Conservation (phyloP, 805 yeast species). For the Candida ulmi region DNA sequence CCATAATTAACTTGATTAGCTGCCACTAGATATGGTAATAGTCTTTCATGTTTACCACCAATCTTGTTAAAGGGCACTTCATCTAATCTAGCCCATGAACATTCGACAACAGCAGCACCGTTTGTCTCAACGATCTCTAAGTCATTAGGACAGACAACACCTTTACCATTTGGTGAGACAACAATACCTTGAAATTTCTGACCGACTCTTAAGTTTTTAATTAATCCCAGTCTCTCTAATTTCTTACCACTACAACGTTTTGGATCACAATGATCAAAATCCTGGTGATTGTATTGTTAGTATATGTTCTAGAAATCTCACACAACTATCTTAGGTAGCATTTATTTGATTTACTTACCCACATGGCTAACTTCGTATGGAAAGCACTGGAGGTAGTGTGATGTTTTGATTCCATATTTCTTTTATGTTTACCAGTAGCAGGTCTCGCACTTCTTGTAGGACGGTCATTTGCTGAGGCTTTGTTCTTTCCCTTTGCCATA, state of each 20-base stretch:
- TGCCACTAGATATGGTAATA: conserved; percentile 88
- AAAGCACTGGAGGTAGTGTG: conserved; percentile 33
- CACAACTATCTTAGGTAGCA: not conserved
- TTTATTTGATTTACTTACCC: conserved; percentile 37
- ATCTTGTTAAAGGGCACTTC: conserved; percentile 93
- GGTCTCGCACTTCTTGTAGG: conserved; percentile 43
- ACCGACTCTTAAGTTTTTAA: conserved; percentile 77
- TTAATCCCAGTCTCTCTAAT: conserved; percentile 80
- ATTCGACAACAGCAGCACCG: conserved; percentile 98
- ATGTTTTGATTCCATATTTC: conserved; percentile 32
- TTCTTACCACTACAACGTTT: conserved; percentile 96
- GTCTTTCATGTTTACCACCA: conserved; percentile 84
- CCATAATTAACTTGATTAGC: conserved; percentile 98
- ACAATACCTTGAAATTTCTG: conserved; percentile 89
- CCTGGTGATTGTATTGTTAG: conserved; percentile 27
- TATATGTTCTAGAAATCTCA: not conserved
- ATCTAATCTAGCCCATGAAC: conserved; percentile 97
- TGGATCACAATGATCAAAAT: conserved; percentile 97
- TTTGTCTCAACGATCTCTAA: conserved; percentile 61
- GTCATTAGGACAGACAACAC: conserved; percentile 88
- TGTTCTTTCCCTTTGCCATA: conserved; percentile 41
- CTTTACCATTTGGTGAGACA: conserved; percentile 88
- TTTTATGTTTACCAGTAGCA: conserved; percentile 48
- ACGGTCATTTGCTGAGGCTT: conserved; percentile 35
- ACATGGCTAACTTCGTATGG: conserved; percentile 91